Conservation (phyloP, 305 asterid genomes). For the Plantago rigida region DNA sequence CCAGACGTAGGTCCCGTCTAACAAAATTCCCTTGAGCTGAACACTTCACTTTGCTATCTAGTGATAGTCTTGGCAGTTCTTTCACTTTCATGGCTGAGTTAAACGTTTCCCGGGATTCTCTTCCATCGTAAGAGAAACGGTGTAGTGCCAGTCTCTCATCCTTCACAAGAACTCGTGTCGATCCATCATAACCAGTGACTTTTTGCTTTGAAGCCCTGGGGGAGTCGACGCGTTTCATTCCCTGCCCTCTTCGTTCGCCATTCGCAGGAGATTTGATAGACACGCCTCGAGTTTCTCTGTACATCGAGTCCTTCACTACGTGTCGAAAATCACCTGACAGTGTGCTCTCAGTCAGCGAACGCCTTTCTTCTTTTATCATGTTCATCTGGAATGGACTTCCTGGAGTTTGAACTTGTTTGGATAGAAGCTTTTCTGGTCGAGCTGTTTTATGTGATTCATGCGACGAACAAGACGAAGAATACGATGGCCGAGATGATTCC, state of each 20-base stretch:
- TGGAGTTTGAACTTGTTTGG: constrained; percentile 25
- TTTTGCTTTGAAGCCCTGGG: constrained; percentile 59
- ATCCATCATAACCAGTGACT: constrained; percentile 32
- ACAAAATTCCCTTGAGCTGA: constrained; percentile 42
- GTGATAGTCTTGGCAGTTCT: constrained; percentile 71
- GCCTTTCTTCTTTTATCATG: constrained; percentile 28
- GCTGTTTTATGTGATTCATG: constrained; percentile 39
- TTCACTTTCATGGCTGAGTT: constrained; percentile 46
- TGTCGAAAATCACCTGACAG: constrained; percentile 50
- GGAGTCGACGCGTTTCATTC: constrained; percentile 74
- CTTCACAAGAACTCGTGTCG: constrained; percentile 35
- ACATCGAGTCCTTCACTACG: constrained; percentile 73
- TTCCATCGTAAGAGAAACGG: constrained; percentile 74
- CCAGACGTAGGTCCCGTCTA: constrained; percentile 33
- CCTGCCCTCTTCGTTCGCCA: constrained; percentile 44
- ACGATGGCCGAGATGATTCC: constrained; percentile 59
- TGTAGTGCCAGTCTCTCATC: constrained; percentile 39
- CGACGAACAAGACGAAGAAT: constrained; percentile 56
- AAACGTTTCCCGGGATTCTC: constrained; percentile 51
- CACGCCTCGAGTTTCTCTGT: constrained; percentile 66
- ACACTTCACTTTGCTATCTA: constrained; percentile 65
- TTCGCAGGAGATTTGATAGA: constrained; percentile 41
- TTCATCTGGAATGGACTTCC: constrained; percentile 31
- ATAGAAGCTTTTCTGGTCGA: constrained; percentile 36
- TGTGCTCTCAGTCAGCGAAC: constrained; percentile 25